Evolutionary conservation across 495 filamentous ascomycete species (phyloP).

Genomic region (Daldinia loculata): DNA sequence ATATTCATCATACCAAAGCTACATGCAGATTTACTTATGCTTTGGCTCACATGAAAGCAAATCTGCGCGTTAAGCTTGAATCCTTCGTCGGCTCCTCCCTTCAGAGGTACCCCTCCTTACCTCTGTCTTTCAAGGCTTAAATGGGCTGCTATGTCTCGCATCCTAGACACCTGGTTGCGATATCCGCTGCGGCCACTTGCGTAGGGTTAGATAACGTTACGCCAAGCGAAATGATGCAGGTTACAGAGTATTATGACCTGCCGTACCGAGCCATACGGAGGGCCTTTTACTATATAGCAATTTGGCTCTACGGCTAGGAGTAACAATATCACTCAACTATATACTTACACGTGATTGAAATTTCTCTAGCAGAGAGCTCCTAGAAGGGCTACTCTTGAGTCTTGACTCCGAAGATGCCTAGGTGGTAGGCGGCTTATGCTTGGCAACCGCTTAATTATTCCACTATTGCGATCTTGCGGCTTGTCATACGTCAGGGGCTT

Average conservation of each 20-base stretch:
- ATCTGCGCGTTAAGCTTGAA: background rate
- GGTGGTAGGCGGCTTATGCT: background rate
- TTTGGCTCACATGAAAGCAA: background rate
- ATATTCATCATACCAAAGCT: background rate
- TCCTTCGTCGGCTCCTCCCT: background rate
- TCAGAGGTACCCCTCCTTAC: background rate
- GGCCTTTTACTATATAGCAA: background rate
- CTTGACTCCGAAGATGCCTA: background rate
- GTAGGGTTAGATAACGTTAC: conserved; percentile 24
- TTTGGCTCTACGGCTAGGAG: background rate
- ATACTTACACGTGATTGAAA: background rate
- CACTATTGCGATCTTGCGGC: background rate
- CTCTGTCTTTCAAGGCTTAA: background rate
- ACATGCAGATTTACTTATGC: background rate
- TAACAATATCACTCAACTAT: background rate
- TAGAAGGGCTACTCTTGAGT: background rate
- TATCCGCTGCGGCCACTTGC: background rate
- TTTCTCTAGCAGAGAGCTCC: background rate
- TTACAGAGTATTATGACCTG: conserved; percentile 3
- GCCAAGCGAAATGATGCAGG: background rate
- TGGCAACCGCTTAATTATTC: conserved; percentile 6
- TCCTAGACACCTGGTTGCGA: background rate
- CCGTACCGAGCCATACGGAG: background rate
- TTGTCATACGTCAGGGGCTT: background rate
- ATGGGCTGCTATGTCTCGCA: background rate